phyloP scores from a whole-genome alignment of 2,329 filamentous ascomycete species.

The Elsinoe necatrix region DNA sequence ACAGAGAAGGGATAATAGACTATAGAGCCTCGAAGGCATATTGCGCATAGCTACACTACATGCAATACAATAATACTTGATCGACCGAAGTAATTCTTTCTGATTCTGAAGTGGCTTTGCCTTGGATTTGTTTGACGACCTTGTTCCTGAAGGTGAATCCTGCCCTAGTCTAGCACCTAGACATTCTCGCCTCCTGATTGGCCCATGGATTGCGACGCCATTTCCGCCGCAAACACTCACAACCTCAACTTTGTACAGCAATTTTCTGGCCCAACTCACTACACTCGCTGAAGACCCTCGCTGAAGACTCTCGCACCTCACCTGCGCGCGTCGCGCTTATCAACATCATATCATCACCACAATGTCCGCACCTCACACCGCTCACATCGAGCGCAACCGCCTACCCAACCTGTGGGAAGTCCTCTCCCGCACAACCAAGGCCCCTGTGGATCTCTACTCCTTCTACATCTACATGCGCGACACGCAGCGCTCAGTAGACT shows the following conservation, averaged over 20 bases:
- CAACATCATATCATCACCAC: background rate
- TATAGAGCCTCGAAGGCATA: background rate
- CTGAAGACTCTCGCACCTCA: background rate
- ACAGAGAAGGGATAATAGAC: background rate
- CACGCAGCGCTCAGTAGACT: constrained; percentile 94
- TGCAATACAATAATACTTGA: background rate
- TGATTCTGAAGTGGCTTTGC: too few relatives aligned
- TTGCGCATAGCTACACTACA: constrained; percentile 7
- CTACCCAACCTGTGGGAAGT: constrained; percentile 95
- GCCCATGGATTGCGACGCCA: background rate
- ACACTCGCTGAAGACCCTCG: background rate
- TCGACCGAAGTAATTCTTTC: background rate
- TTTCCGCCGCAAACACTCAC: constrained; percentile 5
- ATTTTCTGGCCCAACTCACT: background rate
- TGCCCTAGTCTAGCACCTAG: background rate
- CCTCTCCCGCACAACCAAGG: constrained; percentile 82
- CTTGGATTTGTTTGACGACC: background rate
- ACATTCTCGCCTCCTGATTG: background rate
- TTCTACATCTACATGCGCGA: constrained; percentile 99
- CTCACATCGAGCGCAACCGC: constrained; percentile 54
- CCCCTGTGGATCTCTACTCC: constrained; percentile 92
- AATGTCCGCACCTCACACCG: constrained; percentile 4
- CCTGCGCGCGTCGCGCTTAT: constrained; percentile 3
- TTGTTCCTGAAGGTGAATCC: background rate
- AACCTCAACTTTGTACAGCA: constrained; percentile 1